Base-by-base conservation (phyloP, 2,329 filamentous ascomycete genomes). In the Elsinoe batatas region DNA sequence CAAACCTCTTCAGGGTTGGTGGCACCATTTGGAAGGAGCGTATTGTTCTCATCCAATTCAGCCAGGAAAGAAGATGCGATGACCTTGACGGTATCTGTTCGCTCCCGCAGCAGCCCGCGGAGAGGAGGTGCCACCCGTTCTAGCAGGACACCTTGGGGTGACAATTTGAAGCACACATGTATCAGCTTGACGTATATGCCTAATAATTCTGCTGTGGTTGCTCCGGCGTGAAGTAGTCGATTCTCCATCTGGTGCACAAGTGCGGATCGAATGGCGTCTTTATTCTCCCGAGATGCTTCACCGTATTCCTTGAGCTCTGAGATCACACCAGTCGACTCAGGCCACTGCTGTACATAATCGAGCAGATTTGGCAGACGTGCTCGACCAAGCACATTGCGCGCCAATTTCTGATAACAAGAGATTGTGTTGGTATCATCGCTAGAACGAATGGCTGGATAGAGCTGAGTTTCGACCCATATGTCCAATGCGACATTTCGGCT, bases 161-260 rank as follows among this genome's bases (percentile, higher is more conserved):
- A 87, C 3, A 91, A 74, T 22, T 81, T 79, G 64, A 88, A 84
- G 61, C 91, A 89, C 0, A 85, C 83, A 57, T 82, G 81, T 58
- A 91, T 91, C 72, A 91, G 85, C 60, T 81, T 83, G 57, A 91
- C 87, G 68, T 91, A 91, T 2, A 85, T 82, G 61, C 84, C 82
- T 50, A 91, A 68, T 33, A 91, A 88, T 58, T 88, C 81, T 2
- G 87, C 76, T 1, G 87, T 91, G 15, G 85, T 89, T 38, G 84
- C 79, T 2, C 86, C 87, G 1, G 87, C 83, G 64, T 91, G 86
- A 10, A 93, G 73, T 6, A 94, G 71, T 12, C 85, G 79, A 53
- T 74, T 77, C 57, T 82, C 80, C 15, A 91, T 69, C 10, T 84
- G 79, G 7, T 77, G 73, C 1, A 83, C 81, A 67, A 91, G 91